phyloP scores from a whole-genome alignment of 768 basidiomycete species.

The Hortiboletus campestris region DNA sequence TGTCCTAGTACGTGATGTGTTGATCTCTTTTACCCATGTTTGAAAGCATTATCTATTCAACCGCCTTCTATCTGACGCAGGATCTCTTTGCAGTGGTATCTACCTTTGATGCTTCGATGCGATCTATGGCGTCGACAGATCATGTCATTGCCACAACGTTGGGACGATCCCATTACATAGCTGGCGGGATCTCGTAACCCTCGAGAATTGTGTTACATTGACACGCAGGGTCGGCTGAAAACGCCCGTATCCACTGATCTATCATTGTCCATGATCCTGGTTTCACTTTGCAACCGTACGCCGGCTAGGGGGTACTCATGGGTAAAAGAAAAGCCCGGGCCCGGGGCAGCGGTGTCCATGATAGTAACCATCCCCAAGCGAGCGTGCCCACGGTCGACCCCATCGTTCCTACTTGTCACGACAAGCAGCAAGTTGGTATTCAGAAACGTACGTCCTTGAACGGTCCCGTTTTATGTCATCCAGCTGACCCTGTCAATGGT shows the following conservation, averaged over 20 bases:
- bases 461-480: no score
- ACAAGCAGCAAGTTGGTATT: neutral
- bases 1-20: constrained; percentile 5
- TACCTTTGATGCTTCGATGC: neutral
- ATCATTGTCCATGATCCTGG: neutral
- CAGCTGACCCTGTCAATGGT: no score
- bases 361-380: neutral
- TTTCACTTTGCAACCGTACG: neutral
- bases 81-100: constrained; percentile 1
- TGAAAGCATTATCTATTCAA: neutral
- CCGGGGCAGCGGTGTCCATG: neutral
- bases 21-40: neutral
- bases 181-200: neutral
- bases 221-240: neutral
- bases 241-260: neutral
- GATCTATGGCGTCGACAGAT: constrained; percentile 6
- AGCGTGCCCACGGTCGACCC: neutral
- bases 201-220: neutral
- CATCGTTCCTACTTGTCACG: neutral
- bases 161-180: neutral
- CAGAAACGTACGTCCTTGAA: no score
- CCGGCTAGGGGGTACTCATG: neutral
- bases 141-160: neutral
- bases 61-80: constrained; percentile 2
- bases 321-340: neutral